phyloP scores from a whole-genome alignment of 129 eudicot species.

The Centrapalus pauciflorus region DNA sequence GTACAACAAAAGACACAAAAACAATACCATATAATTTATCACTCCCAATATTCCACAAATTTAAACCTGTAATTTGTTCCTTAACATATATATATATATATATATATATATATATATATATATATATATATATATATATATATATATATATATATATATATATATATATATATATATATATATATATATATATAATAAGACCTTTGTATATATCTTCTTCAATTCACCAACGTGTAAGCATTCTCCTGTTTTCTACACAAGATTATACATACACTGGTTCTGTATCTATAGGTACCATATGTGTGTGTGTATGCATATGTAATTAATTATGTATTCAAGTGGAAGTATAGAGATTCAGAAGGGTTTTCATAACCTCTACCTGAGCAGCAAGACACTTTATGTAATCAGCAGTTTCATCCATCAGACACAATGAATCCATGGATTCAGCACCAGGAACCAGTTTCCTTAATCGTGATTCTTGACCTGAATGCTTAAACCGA shows the following conservation, averaged over 20 bases:
- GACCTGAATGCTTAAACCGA: slow-evolving; percentile 13
- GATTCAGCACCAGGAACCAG: slow-evolving; percentile 70
- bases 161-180: too few species aligned
- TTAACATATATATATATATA: too few species aligned
- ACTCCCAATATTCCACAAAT: slow-evolving; percentile 2
- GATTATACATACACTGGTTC: slow-evolving; percentile 6
- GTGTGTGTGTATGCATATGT: neutral
- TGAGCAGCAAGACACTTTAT: slow-evolving; percentile 72
- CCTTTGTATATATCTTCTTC: neutral
- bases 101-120: too few species aligned
- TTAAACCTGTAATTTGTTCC: too few species aligned
- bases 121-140: too few species aligned
- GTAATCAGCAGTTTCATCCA: slow-evolving; percentile 78
- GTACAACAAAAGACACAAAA: too few species aligned
- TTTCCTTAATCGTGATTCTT: slow-evolving; percentile 39
- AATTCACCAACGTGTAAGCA: neutral
- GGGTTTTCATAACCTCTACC: slow-evolving; percentile 69
- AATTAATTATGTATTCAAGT: slow-evolving; percentile 14
- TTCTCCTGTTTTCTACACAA: slow-evolving; percentile 12
- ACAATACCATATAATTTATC: slow-evolving; percentile 1
- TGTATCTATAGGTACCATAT: slow-evolving; percentile 3
- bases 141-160: too few species aligned
- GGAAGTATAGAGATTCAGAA: slow-evolving; percentile 43
- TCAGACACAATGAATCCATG: slow-evolving; percentile 49
- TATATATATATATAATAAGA: neutral